These are phyloP conservation scores for Cryptosporidium meleagridis DNA, from an alignment of 169 alveolate genomes.

Conservation along the genomic window DNA sequence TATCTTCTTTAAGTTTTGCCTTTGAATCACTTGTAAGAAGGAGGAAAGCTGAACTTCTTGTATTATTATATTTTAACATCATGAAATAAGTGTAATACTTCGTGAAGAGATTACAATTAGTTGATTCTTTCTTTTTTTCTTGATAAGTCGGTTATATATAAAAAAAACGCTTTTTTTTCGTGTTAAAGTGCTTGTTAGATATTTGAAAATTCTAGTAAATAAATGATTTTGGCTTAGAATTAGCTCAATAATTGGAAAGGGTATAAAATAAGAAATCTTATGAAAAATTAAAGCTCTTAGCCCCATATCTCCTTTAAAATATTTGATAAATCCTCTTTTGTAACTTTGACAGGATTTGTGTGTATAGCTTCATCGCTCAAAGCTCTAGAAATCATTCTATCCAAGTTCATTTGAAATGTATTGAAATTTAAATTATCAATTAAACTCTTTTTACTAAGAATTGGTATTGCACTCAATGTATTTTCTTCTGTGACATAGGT, in stretches of 20 bases:
- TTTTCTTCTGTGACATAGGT: neutral
- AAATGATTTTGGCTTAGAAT: no score
- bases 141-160: neutral
- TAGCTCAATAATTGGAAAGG: no score
- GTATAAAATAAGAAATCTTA: neutral
- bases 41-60: neutral
- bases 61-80: no score
- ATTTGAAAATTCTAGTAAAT: no score
- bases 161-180: no score
- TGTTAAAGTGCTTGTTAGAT: no score
- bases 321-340: neutral
- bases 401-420: neutral
- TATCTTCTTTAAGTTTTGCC: neutral
- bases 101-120: no score
- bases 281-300: neutral
- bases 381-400: slow-evolving; percentile 49
- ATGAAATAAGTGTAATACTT: no score
- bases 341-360: slow-evolving; percentile 33
- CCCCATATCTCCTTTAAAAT: slow-evolving; percentile 29
- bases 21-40: neutral
- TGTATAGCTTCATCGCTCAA: slow-evolving; percentile 50
- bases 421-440: neutral
- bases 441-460: slow-evolving; percentile 5
- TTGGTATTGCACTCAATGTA: slow-evolving; percentile 5
- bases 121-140: no score